Conservation (phyloP, 1,139 yeast genomes). For the Debaryomyces singareniensis region DNA sequence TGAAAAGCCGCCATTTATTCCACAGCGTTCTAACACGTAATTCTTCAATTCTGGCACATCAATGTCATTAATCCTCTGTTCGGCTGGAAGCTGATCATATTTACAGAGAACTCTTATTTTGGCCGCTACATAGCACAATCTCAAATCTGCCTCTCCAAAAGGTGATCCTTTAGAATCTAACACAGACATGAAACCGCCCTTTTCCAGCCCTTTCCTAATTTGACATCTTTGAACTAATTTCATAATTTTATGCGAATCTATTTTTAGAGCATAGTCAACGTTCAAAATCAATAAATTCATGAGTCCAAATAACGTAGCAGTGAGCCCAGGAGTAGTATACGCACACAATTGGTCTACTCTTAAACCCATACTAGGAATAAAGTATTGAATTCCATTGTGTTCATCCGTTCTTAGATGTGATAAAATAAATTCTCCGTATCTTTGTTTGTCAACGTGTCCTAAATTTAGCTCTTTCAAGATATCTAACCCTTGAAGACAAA, state of each 20-base stretch:
- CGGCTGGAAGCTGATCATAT: slow-evolving; percentile 21
- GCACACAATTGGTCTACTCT: slow-evolving; percentile 2
- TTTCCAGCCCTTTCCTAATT: slow-evolving; percentile 46
- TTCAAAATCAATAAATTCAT: slow-evolving; percentile 42
- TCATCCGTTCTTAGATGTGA: slow-evolving; percentile 32
- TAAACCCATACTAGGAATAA: slow-evolving; percentile 50
- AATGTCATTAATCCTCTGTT: slow-evolving; percentile 26
- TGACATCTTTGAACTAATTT: slow-evolving; percentile 51
- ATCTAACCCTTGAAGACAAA: slow-evolving; percentile 58
- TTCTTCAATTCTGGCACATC: slow-evolving; percentile 29
- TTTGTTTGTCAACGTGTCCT: slow-evolving; percentile 15
- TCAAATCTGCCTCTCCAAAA: slow-evolving; percentile 63
- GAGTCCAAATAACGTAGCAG: slow-evolving; percentile 66
- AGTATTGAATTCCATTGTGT: slow-evolving; percentile 35
- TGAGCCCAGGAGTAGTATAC: slow-evolving; percentile 57
- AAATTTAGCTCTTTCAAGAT: slow-evolving; percentile 38
- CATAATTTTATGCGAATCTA: slow-evolving; percentile 44
- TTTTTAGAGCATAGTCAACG: slow-evolving; percentile 26
- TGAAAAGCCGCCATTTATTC: slow-evolving; percentile 63
- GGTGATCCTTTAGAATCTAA: slow-evolving; percentile 20
- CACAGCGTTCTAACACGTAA: slow-evolving; percentile 39
- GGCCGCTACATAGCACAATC: slow-evolving; percentile 72
- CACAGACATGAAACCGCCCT: slow-evolving; percentile 42
- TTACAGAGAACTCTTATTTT: slow-evolving; percentile 54
- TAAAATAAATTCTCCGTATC: slow-evolving; percentile 44